Percentiles rank a stretch among this genome's conserved stretches.
Conservation (phyloP, 177 flowering plant species). For the Vitis hybrid region DNA sequence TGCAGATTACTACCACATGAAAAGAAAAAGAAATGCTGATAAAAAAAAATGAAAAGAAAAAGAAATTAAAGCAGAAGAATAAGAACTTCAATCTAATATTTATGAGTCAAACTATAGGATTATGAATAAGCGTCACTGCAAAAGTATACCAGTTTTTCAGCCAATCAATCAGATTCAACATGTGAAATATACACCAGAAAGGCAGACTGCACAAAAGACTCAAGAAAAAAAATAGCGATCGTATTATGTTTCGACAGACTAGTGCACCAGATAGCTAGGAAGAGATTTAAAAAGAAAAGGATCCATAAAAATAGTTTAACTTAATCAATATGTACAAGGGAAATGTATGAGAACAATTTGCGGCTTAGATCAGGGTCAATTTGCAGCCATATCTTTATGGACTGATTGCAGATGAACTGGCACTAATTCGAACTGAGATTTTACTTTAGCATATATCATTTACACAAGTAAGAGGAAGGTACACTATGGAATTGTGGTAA, state of each 20-base stretch:
- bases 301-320: not conserved
- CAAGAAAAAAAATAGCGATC: not conserved
- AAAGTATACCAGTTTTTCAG: not conserved
- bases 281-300: not conserved
- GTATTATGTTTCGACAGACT: not conserved
- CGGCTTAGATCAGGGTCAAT: too few relatives aligned
- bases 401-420: too few relatives aligned
- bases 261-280: not conserved
- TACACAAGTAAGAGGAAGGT: too few relatives aligned
- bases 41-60: too few relatives aligned
- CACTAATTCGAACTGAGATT: too few relatives aligned
- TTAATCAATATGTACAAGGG: too few relatives aligned
- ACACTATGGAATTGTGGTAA: too few relatives aligned
- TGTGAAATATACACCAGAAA: not conserved
- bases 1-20: not conserved
- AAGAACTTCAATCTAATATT: not conserved
- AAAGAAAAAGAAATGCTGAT: too few relatives aligned
- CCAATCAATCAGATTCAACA: not conserved
- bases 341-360: too few relatives aligned
- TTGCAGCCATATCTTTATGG: too few relatives aligned
- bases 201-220: not conserved
- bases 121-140: not conserved
- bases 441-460: too few relatives aligned
- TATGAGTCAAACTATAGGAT: not conserved
- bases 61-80: not conserved